A percentile compares a stretch with the other conserved stretches of the same genome.
Evolutionary conservation across 345 rosid species (phyloP).

Genomic region (Capsella bursapastoris): DNA sequence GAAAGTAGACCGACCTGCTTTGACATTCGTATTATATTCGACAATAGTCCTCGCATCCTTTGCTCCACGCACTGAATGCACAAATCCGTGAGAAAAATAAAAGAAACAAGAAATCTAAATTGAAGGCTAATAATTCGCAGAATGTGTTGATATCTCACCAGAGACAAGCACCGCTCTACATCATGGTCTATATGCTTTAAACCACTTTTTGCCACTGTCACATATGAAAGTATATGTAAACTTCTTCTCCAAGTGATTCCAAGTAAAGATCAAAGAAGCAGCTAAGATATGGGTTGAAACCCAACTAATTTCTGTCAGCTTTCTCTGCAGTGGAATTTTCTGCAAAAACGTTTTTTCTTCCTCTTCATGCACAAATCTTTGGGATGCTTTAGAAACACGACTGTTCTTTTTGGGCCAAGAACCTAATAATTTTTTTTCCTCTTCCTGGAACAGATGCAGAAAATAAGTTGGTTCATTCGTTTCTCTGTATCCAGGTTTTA

Average conservation of each 20-base stretch:
- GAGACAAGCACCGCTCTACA: conserved; percentile 81
- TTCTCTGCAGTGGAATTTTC: conserved; percentile 84
- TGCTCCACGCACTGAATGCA: conserved; percentile 80
- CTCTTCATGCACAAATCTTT: conserved; percentile 81
- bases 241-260: conserved; percentile 32
- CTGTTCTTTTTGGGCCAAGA: conserved; percentile 69
- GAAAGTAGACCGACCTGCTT: conserved; percentile 65
- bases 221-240: conserved; percentile 41
- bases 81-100: conserved; percentile 40
- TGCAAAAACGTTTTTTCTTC: conserved; percentile 76
- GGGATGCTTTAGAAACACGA: conserved; percentile 75
- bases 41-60: conserved; percentile 76
- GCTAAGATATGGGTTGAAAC: conserved; percentile 32
- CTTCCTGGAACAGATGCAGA: conserved; percentile 63
- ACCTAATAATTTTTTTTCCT: conserved; percentile 68
- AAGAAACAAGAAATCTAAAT: background rate
- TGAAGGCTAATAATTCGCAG: conserved; percentile 8
- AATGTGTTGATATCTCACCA: conserved; percentile 59
- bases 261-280: conserved; percentile 23
- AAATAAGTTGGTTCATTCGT: conserved; percentile 1
- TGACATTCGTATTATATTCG: conserved; percentile 69
- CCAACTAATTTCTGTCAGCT: conserved; percentile 82
- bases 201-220: conserved; percentile 76
- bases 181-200: conserved; percentile 70
- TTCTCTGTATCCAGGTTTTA: conserved; percentile 1